Evolutionary conservation across 208 protist species (phyloP), one percentile per base, ranked within the genome.

Genomic region (Trypanosoma avium): DNA sequence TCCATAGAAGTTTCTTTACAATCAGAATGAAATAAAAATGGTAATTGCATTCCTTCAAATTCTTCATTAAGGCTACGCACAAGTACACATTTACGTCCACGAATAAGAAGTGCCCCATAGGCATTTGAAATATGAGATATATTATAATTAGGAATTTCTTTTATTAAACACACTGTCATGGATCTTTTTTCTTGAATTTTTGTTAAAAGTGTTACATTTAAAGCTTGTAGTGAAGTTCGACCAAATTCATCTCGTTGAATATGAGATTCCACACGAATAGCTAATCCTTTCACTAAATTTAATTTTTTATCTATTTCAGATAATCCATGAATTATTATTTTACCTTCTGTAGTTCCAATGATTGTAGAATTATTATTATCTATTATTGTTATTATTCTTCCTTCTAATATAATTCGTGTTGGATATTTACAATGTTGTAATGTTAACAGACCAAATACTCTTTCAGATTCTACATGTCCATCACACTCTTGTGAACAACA

Each of bases 41-140:
- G 88, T 33, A 94, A 66, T 19, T 47, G 56, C 71, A 91, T 57
- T 1, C 54, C 43, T 17, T 57, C 53, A 40, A 67, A 48, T 5
- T 72, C 56, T 24, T 21, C 61, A 47, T 43, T 46, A 46, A 49
- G 45, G 40, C 47, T 53, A 35, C 88, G 82, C 50, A 86, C 75
- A 52, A 95, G 74, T 10, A 79, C 88, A 65, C 88, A 95, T 69
- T 95, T 92, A 19, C 86, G 85, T 24, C 88, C 88, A 13, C 88
- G 85, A 47, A 95, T 61, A 49, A 95, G 70, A 46, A 94, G 40
- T 8, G 76, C 84, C 10, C 88, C 88, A 68, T 85, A 86, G 49
- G 64, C 66, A 70, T 92, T 70, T 2, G 81, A 52, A 12, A 92
- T 73, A 30, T 55, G 17, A 17, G 84, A 92, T 9, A 81, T 59